Conservation (phyloP, 805 yeast species). For the Wickerhamomyces tratensis region DNA sequence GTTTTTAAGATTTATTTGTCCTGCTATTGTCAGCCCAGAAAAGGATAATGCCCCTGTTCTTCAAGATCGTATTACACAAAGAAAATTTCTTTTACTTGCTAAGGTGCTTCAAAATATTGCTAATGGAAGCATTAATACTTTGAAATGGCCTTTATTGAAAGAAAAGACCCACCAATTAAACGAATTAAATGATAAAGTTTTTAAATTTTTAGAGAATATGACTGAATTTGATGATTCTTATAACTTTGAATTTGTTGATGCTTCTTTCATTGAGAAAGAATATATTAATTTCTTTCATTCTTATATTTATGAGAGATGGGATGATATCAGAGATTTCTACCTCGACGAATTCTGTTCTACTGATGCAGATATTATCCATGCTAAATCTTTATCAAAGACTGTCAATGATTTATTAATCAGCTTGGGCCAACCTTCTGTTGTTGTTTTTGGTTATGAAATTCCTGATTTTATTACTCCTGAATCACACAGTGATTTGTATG, state of each 20-base stretch:
- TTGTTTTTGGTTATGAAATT: conserved; percentile 44
- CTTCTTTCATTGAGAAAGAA: conserved; percentile 12
- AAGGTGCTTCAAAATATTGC: conserved; percentile 82
- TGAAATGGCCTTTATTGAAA: conserved; percentile 53
- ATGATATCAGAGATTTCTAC: conserved; percentile 20
- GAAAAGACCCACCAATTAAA: conserved; percentile 30
- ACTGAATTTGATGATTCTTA: conserved; percentile 17
- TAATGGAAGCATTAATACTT: conserved; percentile 58
- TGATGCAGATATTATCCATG: conserved; percentile 11
- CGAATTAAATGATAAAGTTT: conserved; percentile 28
- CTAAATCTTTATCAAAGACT: conserved; percentile 22
- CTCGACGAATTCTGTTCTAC: conserved; percentile 10
- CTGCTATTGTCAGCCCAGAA: conserved; percentile 87
- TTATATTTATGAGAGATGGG: conserved; percentile 41
- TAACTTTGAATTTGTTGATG: conserved; percentile 12
- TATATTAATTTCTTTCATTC: conserved; percentile 34
- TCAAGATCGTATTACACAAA: conserved; percentile 33
- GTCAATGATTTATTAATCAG: conserved; percentile 38
- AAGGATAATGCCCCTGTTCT: conserved; percentile 28
- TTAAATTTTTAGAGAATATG: conserved; percentile 28
- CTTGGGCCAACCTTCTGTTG: conserved; percentile 52
- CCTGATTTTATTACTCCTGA: conserved; percentile 43
- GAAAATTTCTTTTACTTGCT: conserved; percentile 71
- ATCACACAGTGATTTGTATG: conserved; percentile 45
- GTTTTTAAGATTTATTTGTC: conserved; percentile 73